Percentiles rank a stretch among this genome's conserved stretches.
Conservation (phyloP, 1,284 basidiomycete species). For the Ceratobasidium sp. region DNA sequence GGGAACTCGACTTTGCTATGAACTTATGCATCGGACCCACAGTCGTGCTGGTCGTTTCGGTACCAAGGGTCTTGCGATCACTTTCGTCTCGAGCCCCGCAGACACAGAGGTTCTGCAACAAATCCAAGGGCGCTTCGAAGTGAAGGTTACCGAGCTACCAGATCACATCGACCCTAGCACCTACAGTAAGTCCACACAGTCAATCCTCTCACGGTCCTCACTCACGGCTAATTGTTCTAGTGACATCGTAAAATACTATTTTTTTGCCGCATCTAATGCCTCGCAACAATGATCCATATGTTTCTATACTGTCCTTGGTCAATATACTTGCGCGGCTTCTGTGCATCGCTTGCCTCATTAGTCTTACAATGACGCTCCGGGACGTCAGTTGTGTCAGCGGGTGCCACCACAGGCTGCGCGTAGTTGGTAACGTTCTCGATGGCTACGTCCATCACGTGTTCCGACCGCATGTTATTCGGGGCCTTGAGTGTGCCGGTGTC, state of each 20-base stretch:
- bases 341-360: conserved; percentile 8
- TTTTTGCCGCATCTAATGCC: conserved; percentile 2
- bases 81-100: conserved; percentile 91
- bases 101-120: conserved; percentile 94
- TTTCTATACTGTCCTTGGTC: conserved; percentile 11
- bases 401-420: neutral
- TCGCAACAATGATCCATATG: conserved; percentile 14
- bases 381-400: neutral
- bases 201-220: neutral
- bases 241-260: conserved; percentile 36
- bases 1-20: neutral
- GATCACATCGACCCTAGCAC: conserved; percentile 89
- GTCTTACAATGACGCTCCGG: neutral
- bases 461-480: conserved; percentile 25
- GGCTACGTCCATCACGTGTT: conserved; percentile 11
- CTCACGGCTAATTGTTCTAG: neutral
- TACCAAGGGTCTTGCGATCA: conserved; percentile 99
- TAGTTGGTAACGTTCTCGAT: neutral
- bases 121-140: conserved; percentile 93
- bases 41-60: conserved; percentile 99
- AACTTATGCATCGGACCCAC: conserved; percentile 24
- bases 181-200: conserved; percentile 71
- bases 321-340: conserved; percentile 30
- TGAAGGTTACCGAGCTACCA: conserved; percentile 92
- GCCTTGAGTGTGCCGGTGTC: neutral